Evolutionary conservation across 2,329 filamentous ascomycete species (phyloP).

Genomic region (Aspergillus bombycis): DNA sequence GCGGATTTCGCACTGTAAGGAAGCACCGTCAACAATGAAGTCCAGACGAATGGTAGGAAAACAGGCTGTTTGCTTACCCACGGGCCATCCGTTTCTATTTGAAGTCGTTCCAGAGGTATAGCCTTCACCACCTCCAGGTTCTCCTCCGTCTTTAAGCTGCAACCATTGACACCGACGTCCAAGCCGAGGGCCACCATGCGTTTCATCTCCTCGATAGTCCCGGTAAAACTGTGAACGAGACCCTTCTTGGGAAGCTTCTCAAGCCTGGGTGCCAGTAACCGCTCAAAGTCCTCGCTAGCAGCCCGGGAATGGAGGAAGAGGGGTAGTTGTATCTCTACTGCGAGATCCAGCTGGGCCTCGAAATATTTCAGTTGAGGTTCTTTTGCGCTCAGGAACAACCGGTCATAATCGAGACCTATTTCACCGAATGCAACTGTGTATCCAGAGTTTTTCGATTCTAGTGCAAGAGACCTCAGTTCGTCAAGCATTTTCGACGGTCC

Average conservation of each 20-base stretch:
- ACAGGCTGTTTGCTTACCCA: constrained; percentile 56
- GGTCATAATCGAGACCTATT: constrained; percentile 95
- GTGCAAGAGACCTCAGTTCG: constrained; percentile 67
- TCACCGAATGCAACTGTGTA: constrained; percentile 85
- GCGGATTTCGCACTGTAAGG: constrained; percentile 77
- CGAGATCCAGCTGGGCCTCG: constrained; percentile 77
- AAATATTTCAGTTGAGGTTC: constrained; percentile 85
- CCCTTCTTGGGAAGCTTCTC: constrained; percentile 72
- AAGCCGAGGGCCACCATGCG: constrained; percentile 78
- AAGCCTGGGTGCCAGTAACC: constrained; percentile 65
- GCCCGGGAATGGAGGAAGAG: constrained; percentile 92
- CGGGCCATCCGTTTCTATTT: constrained; percentile 96
- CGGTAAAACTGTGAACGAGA: constrained; percentile 94
- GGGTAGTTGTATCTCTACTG: constrained; percentile 75
- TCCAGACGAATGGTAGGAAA: background rate
- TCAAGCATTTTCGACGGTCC: constrained; percentile 51
- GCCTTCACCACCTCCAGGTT: constrained; percentile 83
- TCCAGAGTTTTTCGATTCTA: constrained; percentile 58
- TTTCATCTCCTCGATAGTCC: constrained; percentile 80
- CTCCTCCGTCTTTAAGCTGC: constrained; percentile 90
- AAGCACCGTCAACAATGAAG: constrained; percentile 8
- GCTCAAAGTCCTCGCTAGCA: constrained; percentile 81
- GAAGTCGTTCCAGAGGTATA: constrained; percentile 76
- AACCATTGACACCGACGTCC: constrained; percentile 94
- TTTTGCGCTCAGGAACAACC: constrained; percentile 78